phyloP scores from a whole-genome alignment of 257 asterid genomes.

The Osmanthus fragrans region DNA sequence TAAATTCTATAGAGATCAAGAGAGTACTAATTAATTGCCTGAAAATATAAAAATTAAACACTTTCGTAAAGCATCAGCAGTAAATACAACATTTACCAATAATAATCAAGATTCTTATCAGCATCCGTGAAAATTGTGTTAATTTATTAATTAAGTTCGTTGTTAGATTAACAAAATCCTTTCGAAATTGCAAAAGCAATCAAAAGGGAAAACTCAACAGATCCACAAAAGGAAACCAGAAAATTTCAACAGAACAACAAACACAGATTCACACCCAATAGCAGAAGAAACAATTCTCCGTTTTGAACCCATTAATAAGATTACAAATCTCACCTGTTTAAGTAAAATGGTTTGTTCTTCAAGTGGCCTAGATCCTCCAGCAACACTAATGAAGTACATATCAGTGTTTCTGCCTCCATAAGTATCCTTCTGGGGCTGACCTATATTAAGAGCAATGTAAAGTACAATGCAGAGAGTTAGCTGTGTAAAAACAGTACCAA shows the following conservation, averaged over 20 bases:
- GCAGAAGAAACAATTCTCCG: not conserved
- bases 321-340: slow-evolving; percentile 46
- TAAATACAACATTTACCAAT: not conserved
- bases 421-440: slow-evolving; percentile 36
- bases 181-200: not conserved
- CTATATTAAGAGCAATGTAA: slow-evolving; percentile 45
- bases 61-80: not conserved
- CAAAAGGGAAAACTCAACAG: not conserved
- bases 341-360: slow-evolving; percentile 51
- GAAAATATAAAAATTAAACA: too few relatives aligned
- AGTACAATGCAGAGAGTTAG: slow-evolving; percentile 47
- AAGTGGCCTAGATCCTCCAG: slow-evolving; percentile 45
- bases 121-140: not conserved
- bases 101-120: not conserved
- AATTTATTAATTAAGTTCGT: too few relatives aligned
- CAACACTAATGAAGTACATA: slow-evolving; percentile 50
- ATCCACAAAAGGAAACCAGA: not conserved
- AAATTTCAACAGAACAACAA: not conserved
- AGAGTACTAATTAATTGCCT: too few relatives aligned
- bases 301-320: slow-evolving; percentile 8
- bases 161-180: not conserved
- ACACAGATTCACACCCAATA: not conserved
- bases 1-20: not conserved
- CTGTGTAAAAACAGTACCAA: slow-evolving; percentile 57
- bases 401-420: slow-evolving; percentile 25